Evolutionary conservation across 257 asterid genomes (phyloP), one percentile per base, ranked within the genome.

Genomic region (Nicotiana attenuata): DNA sequence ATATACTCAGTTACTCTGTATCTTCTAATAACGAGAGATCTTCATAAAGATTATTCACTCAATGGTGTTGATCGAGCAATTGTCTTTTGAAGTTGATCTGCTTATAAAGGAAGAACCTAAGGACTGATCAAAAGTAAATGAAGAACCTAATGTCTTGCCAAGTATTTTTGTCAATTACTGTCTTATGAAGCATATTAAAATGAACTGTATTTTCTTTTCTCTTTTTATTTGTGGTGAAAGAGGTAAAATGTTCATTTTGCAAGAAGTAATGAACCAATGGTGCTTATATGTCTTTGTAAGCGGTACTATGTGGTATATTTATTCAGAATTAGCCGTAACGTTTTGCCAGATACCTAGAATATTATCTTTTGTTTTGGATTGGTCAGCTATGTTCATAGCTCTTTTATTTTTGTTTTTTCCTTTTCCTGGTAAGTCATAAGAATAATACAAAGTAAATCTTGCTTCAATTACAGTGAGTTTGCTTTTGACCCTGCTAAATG

Each of bases 401-500:
- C 78, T 13, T 45, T 45, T 69, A 41, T 38, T n/a, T 69, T 38
- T 20, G 57, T 2, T 15, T 26, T 71, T 45, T 13, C 38, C 60
- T 14, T 45, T 55, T 22, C 78, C 35, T 5, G 1, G 80, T 8
- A 15, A 15, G 17, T 52, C 24, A 75, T 24, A 50, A 24, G 80
- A 41, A 71, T 11, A 75, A 75, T 45, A 29, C 22, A 64, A 41
- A 41, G 10, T 64, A 63, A 45, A 9, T 88, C 35, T 83, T 87
- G 85, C 86, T 45, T 73, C 80, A 84, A 47, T 87, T 85, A 19
- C 93, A 95, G 99, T 88, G 98, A 92, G 84, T 95, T 95, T 86
- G 86, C 93, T 65, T 93, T 93, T 88, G 92, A 93, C 81, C 95
- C 97, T 65, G 87, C 93, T 68, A 96, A 88, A 87, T 96, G 99